These are phyloP conservation scores for Colletotrichum sojae DNA, from an alignment of 2,329 filamentous ascomycete species.

Conservation along the genomic window DNA sequence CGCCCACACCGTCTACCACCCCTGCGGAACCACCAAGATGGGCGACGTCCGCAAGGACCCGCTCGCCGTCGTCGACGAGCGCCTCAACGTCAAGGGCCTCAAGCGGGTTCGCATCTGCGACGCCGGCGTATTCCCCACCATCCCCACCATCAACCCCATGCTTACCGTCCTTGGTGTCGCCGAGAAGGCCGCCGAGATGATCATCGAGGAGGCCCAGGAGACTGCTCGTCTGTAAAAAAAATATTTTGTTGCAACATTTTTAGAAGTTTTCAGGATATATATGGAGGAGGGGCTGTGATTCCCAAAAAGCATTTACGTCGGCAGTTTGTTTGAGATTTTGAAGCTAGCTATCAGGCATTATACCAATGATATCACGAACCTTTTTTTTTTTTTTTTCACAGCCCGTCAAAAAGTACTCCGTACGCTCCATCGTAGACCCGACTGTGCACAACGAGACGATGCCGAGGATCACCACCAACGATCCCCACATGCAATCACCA, in stretches of 20 bases:
- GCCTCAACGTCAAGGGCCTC: conserved; percentile 55
- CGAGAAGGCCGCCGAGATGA: conserved; percentile 87
- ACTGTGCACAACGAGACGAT: no score
- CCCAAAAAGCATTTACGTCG: conserved; percentile 34
- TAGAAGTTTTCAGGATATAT: neutral
- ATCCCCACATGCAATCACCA: no score
- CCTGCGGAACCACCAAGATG: conserved; percentile 49
- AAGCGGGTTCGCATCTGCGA: conserved; percentile 56
- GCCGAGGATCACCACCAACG: no score
- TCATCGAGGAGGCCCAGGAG: conserved; percentile 73
- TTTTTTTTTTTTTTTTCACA: neutral
- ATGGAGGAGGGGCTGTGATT: neutral
- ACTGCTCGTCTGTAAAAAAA: conserved; percentile 36
- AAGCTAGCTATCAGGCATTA: conserved; percentile 40
- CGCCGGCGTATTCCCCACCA: conserved; percentile 85
- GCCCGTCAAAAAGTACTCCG: neutral
- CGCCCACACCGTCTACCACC: conserved; percentile 68
- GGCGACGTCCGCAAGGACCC: conserved; percentile 74
- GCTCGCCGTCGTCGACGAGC: conserved; percentile 71
- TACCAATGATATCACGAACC: conserved; percentile 40
- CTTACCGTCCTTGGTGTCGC: conserved; percentile 87
- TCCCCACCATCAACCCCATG: conserved; percentile 92
- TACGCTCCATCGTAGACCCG: neutral
- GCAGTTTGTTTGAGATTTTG: conserved; percentile 19
- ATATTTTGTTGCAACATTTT: neutral